A percentile compares a stretch with the other conserved stretches of the same genome.
phyloP scores from a whole-genome alignment of 208 protist genomes.

The Leishmania braziliensis region DNA sequence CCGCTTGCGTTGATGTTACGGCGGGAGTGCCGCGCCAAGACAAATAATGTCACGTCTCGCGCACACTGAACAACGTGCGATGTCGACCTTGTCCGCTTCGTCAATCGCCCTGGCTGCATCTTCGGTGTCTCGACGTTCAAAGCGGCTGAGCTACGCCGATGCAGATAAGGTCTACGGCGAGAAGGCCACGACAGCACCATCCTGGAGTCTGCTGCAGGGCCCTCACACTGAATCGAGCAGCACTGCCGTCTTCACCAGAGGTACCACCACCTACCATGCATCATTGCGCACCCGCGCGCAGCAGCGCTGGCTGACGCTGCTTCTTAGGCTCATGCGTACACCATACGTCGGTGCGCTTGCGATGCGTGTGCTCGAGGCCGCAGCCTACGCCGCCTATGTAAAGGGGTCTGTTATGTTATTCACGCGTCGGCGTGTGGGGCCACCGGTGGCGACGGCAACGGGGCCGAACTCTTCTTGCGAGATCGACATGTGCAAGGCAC shows the following conservation, averaged over 20 bases:
- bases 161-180: constrained; percentile 17
- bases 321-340: constrained; percentile 30
- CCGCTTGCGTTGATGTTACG: not conserved
- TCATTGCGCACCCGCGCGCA: constrained; percentile 6
- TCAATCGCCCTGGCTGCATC: not conserved
- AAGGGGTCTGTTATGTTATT: constrained; percentile 52
- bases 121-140: constrained; percentile 15
- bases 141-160: constrained; percentile 39
- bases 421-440: constrained; percentile 42
- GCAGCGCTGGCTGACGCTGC: constrained; percentile 18
- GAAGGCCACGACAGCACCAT: not conserved
- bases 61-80: not conserved
- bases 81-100: not conserved
- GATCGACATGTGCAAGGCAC: not conserved
- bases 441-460: constrained; percentile 16
- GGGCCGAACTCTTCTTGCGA: not conserved
- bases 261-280: not conserved
- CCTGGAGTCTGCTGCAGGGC: not conserved
- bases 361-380: constrained; percentile 26
- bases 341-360: constrained; percentile 22
- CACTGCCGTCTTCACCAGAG: not conserved
- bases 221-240: not conserved
- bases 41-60: not conserved
- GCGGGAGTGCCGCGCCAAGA: not conserved
- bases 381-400: constrained; percentile 59